phyloP scores from a whole-genome alignment of 345 rosid genomes.

The Hypericum androsaemum region DNA sequence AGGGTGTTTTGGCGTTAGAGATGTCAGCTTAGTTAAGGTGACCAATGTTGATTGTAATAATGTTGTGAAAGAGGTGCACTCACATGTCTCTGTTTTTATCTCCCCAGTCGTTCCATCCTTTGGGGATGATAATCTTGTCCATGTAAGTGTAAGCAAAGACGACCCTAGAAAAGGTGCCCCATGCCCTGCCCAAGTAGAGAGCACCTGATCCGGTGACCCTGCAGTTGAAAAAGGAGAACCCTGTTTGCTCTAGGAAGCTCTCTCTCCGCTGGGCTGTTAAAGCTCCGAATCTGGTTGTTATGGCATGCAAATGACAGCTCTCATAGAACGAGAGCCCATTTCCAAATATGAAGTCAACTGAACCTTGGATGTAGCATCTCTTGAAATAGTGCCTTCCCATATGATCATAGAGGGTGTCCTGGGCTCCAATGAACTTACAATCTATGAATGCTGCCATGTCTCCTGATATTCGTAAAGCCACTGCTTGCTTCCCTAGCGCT shows the following conservation, averaged over 20 bases:
- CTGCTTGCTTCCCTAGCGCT: constrained; percentile 36
- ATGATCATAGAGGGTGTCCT: constrained; percentile 40
- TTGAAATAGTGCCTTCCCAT: constrained; percentile 33
- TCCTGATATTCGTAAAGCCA: constrained; percentile 34
- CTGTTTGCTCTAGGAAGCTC: constrained; percentile 5
- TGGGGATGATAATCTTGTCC: not conserved
- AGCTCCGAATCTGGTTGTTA: constrained; percentile 25
- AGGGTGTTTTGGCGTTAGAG: no score
- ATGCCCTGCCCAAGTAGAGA: constrained; percentile 3
- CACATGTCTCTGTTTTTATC: constrained; percentile 12
- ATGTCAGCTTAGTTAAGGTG: no score
- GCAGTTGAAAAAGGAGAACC: constrained; percentile 1
- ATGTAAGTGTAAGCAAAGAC: constrained; percentile 5
- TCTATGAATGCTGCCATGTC: constrained; percentile 30
- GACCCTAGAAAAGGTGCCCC: constrained; percentile 1
- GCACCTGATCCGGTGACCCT: constrained; percentile 2
- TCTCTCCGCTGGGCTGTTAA: not conserved
- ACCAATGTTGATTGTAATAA: no score
- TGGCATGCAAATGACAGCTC: constrained; percentile 37
- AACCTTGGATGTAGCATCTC: constrained; percentile 36
- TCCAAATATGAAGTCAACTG: constrained; percentile 39
- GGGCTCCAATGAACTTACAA: constrained; percentile 36
- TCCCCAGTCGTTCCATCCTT: constrained; percentile 2
- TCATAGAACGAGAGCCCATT: constrained; percentile 30
- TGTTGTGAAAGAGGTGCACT: no score